A percentile compares a stretch with the other conserved stretches of the same genome.
These are phyloP conservation scores for Bretziella fagacearum DNA, from an alignment of 2,329 filamentous ascomycete species.

Conservation along the genomic window DNA sequence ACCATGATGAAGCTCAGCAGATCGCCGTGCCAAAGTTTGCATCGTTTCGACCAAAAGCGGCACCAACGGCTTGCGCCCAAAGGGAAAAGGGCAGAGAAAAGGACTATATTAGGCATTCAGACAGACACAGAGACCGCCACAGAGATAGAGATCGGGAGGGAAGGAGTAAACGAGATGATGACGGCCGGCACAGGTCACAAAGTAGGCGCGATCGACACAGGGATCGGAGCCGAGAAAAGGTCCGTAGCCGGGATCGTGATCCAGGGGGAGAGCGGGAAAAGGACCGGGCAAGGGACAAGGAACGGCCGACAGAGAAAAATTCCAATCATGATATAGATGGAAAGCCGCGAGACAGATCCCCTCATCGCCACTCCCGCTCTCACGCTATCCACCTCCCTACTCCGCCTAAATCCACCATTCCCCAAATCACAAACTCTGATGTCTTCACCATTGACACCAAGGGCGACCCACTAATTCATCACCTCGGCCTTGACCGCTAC, in stretches of 20 bases:
- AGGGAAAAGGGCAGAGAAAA: constrained; percentile 3
- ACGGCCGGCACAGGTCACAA: neutral
- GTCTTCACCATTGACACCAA: constrained; percentile 51
- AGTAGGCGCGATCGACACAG: neutral
- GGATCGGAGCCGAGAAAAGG: neutral
- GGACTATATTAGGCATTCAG: neutral
- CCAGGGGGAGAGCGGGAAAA: neutral
- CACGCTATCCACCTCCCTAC: no score
- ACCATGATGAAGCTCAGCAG: neutral
- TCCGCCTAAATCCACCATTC: no score
- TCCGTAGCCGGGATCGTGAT: neutral
- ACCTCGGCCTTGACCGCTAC: constrained; percentile 55
- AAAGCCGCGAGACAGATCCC: neutral
- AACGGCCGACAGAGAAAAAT: neutral
- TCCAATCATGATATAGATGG: neutral
- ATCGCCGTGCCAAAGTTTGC: constrained; percentile 48
- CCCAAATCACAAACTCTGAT: constrained; percentile 11
- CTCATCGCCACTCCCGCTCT: neutral
- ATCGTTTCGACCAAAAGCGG: constrained; percentile 40
- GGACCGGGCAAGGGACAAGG: neutral
- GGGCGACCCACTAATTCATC: constrained; percentile 57
- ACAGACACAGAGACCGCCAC: neutral
- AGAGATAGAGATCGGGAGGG: constrained; percentile 1
- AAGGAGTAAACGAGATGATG: neutral
- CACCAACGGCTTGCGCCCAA: neutral